Conservation (phyloP, 2,329 filamentous ascomycete species). For the Chaetomiaceae sp. region DNA sequence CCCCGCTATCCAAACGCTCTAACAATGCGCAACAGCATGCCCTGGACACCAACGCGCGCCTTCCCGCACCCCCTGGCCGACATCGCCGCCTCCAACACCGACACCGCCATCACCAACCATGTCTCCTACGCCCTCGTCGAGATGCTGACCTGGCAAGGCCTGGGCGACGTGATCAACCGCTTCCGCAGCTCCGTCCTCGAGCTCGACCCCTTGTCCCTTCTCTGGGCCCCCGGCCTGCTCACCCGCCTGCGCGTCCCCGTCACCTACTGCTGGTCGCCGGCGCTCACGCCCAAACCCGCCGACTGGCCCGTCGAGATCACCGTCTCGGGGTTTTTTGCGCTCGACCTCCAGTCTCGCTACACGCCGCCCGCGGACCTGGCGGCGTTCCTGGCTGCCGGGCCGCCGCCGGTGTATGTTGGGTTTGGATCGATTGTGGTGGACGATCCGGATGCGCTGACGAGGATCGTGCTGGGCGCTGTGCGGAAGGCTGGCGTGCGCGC, state of each 20-base stretch:
- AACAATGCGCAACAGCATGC: constrained; percentile 95
- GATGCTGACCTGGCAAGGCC: constrained; percentile 87
- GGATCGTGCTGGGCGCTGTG: constrained; percentile 66
- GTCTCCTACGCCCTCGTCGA: constrained; percentile 80
- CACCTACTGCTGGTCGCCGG: constrained; percentile 88
- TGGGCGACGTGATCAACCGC: constrained; percentile 85
- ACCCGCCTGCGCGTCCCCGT: constrained; percentile 71
- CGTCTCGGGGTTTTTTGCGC: constrained; percentile 71
- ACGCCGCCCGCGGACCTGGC: constrained; percentile 59
- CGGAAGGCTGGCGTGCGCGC: constrained; percentile 63
- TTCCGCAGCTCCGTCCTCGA: constrained; percentile 71
- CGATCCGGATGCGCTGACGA: constrained; percentile 64
- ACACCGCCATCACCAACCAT: constrained; percentile 72
- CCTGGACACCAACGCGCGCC: constrained; percentile 77
- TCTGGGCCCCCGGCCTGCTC: constrained; percentile 77
- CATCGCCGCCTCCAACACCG: constrained; percentile 68
- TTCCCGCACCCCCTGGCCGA: constrained; percentile 86
- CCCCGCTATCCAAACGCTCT: too few relatives aligned
- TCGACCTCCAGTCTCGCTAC: constrained; percentile 61
- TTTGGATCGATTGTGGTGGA: constrained; percentile 81
- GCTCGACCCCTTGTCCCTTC: constrained; percentile 68
- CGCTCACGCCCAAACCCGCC: constrained; percentile 51
- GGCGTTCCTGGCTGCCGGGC: constrained; percentile 60
- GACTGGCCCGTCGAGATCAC: constrained; percentile 70
- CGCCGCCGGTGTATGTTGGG: constrained; percentile 73